Evolutionary conservation across 2,329 filamentous ascomycete genomes (phyloP).

Genomic region (Metarhizium robertsii): DNA sequence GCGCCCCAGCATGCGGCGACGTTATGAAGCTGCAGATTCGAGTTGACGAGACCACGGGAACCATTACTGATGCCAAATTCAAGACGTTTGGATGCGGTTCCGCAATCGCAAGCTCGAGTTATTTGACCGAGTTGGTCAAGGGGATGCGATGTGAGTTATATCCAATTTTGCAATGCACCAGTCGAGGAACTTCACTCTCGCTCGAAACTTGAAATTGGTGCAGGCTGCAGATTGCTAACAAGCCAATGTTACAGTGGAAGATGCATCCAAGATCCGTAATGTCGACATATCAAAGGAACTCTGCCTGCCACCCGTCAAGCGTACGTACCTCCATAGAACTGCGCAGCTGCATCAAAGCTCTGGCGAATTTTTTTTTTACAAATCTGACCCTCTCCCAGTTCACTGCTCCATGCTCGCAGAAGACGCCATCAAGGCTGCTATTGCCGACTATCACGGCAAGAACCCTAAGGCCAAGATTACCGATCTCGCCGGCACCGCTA

Average conservation of each 20-base stretch:
- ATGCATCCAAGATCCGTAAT: slow-evolving; percentile 87
- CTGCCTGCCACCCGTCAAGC: slow-evolving; percentile 77
- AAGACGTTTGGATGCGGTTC: slow-evolving; percentile 95
- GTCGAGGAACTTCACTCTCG: not conserved
- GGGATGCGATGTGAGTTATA: slow-evolving; percentile 59
- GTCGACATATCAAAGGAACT: slow-evolving; percentile 97
- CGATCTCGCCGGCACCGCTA: slow-evolving; percentile 65
- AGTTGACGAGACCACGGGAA: slow-evolving; percentile 79
- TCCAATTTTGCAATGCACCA: not conserved
- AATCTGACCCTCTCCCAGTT: slow-evolving; percentile 43
- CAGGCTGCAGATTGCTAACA: not conserved
- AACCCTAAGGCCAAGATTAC: slow-evolving; percentile 48
- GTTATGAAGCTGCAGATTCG: slow-evolving; percentile 78
- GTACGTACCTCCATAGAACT: slow-evolving; percentile 39
- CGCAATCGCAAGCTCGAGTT: slow-evolving; percentile 81
- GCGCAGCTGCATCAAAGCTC: not conserved
- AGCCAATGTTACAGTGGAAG: slow-evolving; percentile 52
- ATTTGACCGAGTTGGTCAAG: slow-evolving; percentile 86
- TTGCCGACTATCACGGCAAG: slow-evolving; percentile 84
- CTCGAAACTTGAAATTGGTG: not conserved
- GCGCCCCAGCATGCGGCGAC: slow-evolving; percentile 80
- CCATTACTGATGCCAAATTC: slow-evolving; percentile 91
- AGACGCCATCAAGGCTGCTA: slow-evolving; percentile 85
- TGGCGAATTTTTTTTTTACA: not conserved
- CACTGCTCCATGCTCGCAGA: slow-evolving; percentile 90